Percentiles rank a stretch among this genome's conserved stretches.
Conservation (phyloP, 306 rosid species). For the Corylus heterophylla region DNA sequence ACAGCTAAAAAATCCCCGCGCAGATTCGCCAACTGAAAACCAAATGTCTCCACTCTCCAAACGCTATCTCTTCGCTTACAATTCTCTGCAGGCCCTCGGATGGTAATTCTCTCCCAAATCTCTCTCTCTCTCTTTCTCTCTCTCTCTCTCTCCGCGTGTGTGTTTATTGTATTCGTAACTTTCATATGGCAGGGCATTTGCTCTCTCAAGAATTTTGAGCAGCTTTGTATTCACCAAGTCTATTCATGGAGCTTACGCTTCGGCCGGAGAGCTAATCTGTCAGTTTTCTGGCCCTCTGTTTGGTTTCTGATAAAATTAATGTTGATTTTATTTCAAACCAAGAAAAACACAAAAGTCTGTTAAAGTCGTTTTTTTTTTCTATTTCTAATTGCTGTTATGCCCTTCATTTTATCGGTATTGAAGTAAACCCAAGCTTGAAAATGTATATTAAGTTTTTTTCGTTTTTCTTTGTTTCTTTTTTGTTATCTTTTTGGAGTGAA, state of each 20-base stretch:
- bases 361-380: too few species aligned
- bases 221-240: constrained; percentile 46
- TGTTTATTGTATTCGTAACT: not conserved
- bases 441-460: not conserved
- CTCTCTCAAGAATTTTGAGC: constrained; percentile 44
- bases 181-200: constrained; percentile 51
- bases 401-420: not conserved
- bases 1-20: not conserved
- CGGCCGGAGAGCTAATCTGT: constrained; percentile 69
- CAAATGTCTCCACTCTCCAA: constrained; percentile 45
- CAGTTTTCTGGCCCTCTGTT: constrained; percentile 17
- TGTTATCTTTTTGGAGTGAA: constrained; percentile 18
- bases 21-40: not conserved
- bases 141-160: not conserved
- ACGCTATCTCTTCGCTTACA: constrained; percentile 70
- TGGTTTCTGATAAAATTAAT: not conserved
- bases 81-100: constrained; percentile 64
- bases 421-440: not conserved
- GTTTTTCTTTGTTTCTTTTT: too few species aligned
- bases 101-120: constrained; percentile 39
- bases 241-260: constrained; percentile 51
- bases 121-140: not conserved
- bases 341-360: too few species aligned
- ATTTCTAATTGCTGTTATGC: too few species aligned
- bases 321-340: too few species aligned